Evolutionary conservation across 805 yeast genomes (phyloP).

Genomic region (Suhomyces prunicola): DNA sequence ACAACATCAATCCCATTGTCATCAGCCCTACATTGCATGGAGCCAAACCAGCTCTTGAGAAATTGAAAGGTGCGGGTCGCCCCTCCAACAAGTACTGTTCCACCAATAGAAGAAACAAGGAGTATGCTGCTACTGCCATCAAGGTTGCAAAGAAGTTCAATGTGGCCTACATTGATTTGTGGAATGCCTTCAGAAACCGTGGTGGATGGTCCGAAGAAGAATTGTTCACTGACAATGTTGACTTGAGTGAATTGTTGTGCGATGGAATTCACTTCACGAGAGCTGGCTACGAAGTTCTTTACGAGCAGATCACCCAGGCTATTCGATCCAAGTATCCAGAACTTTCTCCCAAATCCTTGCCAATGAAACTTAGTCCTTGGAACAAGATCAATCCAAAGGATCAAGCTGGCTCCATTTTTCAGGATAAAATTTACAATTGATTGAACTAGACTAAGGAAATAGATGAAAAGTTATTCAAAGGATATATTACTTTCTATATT

Average conservation of each 20-base stretch:
- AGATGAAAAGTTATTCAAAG: too few relatives aligned
- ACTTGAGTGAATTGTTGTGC: conserved; percentile 18
- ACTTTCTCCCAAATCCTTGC: conserved; percentile 39
- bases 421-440: background rate
- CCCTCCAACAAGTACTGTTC: conserved; percentile 26
- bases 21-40: conserved; percentile 65
- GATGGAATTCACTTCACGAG: conserved; percentile 60
- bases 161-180: conserved; percentile 59
- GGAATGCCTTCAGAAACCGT: conserved; percentile 37
- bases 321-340: conserved; percentile 49
- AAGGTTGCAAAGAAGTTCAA: conserved; percentile 42
- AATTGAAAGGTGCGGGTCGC: conserved; percentile 10
- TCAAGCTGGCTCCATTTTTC: conserved; percentile 6
- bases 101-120: conserved; percentile 39
- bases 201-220: conserved; percentile 36
- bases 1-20: conserved; percentile 51
- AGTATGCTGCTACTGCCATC: conserved; percentile 51
- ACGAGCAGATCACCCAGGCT: conserved; percentile 36
- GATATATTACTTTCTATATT: too few relatives aligned
- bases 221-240: conserved; percentile 24
- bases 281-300: conserved; percentile 49
- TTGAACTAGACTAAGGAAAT: background rate
- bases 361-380: conserved; percentile 40
- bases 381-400: conserved; percentile 20
- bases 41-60: conserved; percentile 20